phyloP scores from a whole-genome alignment of 73 alveolate genomes.

The Paramecium biaurelia region DNA sequence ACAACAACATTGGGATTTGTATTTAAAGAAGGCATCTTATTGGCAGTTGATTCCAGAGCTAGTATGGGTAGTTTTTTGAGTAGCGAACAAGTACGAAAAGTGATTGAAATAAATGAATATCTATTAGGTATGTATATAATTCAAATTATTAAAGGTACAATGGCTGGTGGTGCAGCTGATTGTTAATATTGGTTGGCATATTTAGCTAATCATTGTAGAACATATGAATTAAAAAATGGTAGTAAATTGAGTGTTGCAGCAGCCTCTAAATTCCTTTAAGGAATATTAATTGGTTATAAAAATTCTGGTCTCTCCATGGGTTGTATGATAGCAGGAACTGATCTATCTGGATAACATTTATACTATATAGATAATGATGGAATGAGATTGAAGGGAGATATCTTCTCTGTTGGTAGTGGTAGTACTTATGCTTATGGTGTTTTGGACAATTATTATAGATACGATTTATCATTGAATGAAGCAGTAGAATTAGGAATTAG shows the following conservation, averaged over 20 bases:
- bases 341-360: constrained; percentile 91
- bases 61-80: constrained; percentile 99
- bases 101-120: constrained; percentile 97
- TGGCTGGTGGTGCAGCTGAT: constrained; percentile 99
- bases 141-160: constrained; percentile 70
- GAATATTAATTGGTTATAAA: constrained; percentile 88
- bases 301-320: constrained; percentile 99
- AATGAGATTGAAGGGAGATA: constrained; percentile 94
- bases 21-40: constrained; percentile 94
- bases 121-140: constrained; percentile 76
- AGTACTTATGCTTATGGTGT: constrained; percentile 99
- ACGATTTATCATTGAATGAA: constrained; percentile 92
- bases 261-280: constrained; percentile 93
- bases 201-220: constrained; percentile 94
- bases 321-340: constrained; percentile 99
- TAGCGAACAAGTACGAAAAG: constrained; percentile 93
- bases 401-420: constrained; percentile 96
- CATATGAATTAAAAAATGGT: constrained; percentile 95
- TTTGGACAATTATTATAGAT: constrained; percentile 93
- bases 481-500: constrained; percentile 95
- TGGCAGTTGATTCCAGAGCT: constrained; percentile 99
- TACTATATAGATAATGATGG: constrained; percentile 98
- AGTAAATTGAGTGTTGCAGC: constrained; percentile 94
- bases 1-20: constrained; percentile 96
- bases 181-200: constrained; percentile 98